Evolutionary conservation across 2,329 filamentous ascomycete genomes (phyloP).

Genomic region (Nemania abortiva): DNA sequence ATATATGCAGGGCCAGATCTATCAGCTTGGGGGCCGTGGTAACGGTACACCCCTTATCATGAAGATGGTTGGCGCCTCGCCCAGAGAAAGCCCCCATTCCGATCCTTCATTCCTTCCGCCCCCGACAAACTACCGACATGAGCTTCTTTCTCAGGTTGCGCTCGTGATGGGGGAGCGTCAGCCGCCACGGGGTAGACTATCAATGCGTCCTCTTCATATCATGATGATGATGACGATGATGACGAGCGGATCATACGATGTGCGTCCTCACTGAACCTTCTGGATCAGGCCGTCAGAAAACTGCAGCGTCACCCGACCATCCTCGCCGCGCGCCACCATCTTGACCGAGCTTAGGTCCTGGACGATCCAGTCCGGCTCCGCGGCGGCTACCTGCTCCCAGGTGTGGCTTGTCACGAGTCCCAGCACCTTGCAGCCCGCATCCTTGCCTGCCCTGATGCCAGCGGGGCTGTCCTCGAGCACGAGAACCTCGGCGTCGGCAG

Average conservation of each 20-base stretch:
- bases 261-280: constrained; percentile 27
- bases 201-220: constrained; percentile 8
- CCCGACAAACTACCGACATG: constrained; percentile 23
- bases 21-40: constrained; percentile 32
- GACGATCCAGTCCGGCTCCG: constrained; percentile 90
- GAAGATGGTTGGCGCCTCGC: constrained; percentile 7
- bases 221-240: not conserved
- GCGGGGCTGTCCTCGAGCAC: constrained; percentile 92
- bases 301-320: constrained; percentile 74
- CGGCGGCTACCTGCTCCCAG: constrained; percentile 75
- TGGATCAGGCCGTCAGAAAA: constrained; percentile 69
- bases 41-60: constrained; percentile 21
- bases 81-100: constrained; percentile 8
- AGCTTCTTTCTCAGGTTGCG: not conserved
- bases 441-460: constrained; percentile 85
- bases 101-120: constrained; percentile 9
- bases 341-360: constrained; percentile 80
- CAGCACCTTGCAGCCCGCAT: constrained; percentile 85
- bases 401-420: constrained; percentile 88
- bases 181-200: constrained; percentile 30
- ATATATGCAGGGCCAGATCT: constrained; percentile 29
- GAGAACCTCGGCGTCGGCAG: constrained; percentile 66
- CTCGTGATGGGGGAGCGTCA: constrained; percentile 19
- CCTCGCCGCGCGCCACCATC: constrained; percentile 67
- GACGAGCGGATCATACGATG: constrained; percentile 4